Base-by-base conservation (phyloP, 2,329 filamentous ascomycete genomes). In the Colletotrichum aenigma region DNA sequence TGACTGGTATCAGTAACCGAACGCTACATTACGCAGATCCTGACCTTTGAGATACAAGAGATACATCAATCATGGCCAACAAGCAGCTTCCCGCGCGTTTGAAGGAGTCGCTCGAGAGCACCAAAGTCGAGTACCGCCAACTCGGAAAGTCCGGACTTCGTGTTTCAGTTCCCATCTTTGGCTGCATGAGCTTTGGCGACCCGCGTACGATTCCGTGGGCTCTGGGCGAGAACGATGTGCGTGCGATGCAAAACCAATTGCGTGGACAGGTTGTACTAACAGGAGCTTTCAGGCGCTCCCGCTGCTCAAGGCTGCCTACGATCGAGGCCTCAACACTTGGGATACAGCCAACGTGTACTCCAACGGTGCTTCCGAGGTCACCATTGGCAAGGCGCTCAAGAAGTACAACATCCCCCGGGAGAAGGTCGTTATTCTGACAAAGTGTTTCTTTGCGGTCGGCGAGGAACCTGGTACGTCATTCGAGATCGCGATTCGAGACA, bases 121-220 rank as follows among this genome's bases (percentile, higher is more conserved):
- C 86, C 74, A 88, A 89, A 78, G 84, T 82, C 75, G 86, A 88
- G 71, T 90, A 89, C 79, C 85, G 87, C 79, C 85, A 87, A 70
- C 86, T 94, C 12, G 92, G 93, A 38, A 90, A 88, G 75, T 91
- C 88, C 66, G 92, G 93, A 36, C 89, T 94, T 16, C 89, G 88
- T 69, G 86, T 93, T 58, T 93, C 92, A 0, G 88, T 90, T 66
- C 90, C 93, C 55, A 92, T 94, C 71, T 85, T 94, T 52, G 93
- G 93, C 0, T 88, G 88, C 75, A 94, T 94, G 92, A 89, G 87
- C 80, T 90, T 92, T 75, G 92, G 92, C 26, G 85, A 88, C 75
- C 81, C 85, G 1, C 82, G 87, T 55, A 89, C 88, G 81, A 85
- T 89, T 70, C 80, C 84, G 6, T 93, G 91, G 91, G 88, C 89